Percentiles rank a stretch among this genome's conserved stretches.
These are phyloP conservation scores for Pseudocercospora crystallina DNA, from an alignment of 2,329 filamentous ascomycete genomes.

Conservation along the genomic window DNA sequence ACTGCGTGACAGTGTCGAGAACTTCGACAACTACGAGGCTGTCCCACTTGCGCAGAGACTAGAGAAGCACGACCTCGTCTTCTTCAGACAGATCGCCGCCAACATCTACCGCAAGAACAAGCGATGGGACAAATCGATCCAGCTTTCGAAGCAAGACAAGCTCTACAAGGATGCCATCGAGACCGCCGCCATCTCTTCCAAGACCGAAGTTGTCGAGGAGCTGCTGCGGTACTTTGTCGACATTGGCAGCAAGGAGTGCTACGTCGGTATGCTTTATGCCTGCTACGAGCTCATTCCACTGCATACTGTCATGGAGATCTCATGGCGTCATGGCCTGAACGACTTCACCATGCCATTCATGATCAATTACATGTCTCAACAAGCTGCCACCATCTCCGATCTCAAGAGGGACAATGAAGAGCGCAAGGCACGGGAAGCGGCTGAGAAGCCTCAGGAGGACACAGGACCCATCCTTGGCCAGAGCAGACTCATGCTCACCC, in stretches of 20 bases:
- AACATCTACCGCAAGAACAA: slow-evolving; percentile 99
- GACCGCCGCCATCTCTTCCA: slow-evolving; percentile 88
- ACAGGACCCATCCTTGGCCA: slow-evolving; percentile 90
- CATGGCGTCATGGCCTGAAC: slow-evolving; percentile 89
- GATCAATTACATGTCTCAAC: slow-evolving; percentile 95
- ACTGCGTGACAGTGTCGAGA: slow-evolving; percentile 92
- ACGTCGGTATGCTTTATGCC: slow-evolving; percentile 98
- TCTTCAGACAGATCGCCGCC: slow-evolving; percentile 98
- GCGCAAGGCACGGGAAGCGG: slow-evolving; percentile 70
- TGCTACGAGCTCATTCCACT: slow-evolving; percentile 97
- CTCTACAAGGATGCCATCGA: slow-evolving; percentile 99
- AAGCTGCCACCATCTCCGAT: slow-evolving; percentile 77
- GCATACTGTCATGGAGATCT: slow-evolving; percentile 90
- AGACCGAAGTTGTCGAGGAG: slow-evolving; percentile 91
- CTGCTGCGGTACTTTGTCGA: slow-evolving; percentile 97
- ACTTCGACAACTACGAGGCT: slow-evolving; percentile 98
- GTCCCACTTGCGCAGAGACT: slow-evolving; percentile 87
- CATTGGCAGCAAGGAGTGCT: slow-evolving; percentile 98
- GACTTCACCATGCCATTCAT: slow-evolving; percentile 99
- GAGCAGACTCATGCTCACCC: slow-evolving; percentile 90
- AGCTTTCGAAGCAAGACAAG: slow-evolving; percentile 97
- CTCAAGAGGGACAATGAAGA: slow-evolving; percentile 97
- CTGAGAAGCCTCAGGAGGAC: slow-evolving; percentile 81
- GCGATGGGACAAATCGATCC: slow-evolving; percentile 98
- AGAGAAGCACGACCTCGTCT: slow-evolving; percentile 96